These are phyloP conservation scores for Musa acuminata DNA, from an alignment of 176 grass and related monocot species.

Conservation along the genomic window DNA sequence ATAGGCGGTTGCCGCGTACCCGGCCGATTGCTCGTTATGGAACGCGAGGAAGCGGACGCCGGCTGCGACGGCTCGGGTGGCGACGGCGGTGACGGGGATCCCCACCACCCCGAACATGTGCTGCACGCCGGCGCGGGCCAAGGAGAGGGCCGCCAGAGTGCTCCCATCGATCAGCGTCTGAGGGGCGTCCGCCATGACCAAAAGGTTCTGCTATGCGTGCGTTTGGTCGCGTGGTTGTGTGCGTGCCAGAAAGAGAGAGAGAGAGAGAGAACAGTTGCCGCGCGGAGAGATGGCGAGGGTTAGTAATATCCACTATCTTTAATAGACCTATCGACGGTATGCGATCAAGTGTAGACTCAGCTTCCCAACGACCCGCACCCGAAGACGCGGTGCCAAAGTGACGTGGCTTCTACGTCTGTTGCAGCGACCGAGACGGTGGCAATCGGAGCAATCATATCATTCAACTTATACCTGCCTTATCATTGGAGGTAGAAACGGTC, in stretches of 20 bases:
- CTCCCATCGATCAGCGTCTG: slow-evolving; percentile 47
- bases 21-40: slow-evolving; percentile 87
- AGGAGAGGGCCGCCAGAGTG: slow-evolving; percentile 41
- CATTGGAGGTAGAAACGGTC: no score
- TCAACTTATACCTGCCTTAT: no score
- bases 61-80: slow-evolving; percentile 53
- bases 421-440: neutral
- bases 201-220: no score
- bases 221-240: neutral
- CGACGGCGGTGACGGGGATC: slow-evolving; percentile 83
- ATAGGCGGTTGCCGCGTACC: slow-evolving; percentile 79
- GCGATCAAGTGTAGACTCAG: no score
- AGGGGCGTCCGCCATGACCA: neutral
- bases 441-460: no score
- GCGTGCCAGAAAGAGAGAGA: no score
- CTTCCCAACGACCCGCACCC: no score
- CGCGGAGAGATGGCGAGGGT: neutral
- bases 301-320: no score
- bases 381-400: no score
- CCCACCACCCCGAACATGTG: slow-evolving; percentile 97
- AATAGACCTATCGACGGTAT: no score
- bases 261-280: no score
- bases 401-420: neutral
- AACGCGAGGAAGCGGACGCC: slow-evolving; percentile 86
- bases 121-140: slow-evolving; percentile 45